Conservation (phyloP, 1,139 yeast species). For the Suhomyces kunorum region DNA sequence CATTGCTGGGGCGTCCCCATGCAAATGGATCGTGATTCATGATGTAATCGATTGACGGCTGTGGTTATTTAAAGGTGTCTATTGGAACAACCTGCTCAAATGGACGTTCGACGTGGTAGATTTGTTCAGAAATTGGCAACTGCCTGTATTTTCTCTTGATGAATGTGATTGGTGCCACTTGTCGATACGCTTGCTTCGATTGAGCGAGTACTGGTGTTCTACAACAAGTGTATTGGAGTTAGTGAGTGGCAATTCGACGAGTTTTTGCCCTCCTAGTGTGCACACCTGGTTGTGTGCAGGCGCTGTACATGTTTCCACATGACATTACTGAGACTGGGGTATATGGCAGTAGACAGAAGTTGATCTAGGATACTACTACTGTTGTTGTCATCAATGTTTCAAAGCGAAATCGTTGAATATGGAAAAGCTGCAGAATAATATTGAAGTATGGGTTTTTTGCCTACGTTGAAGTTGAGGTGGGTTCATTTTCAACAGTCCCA, state of each 20-base stretch:
- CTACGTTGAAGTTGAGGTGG: too few species aligned
- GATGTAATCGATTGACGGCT: not conserved
- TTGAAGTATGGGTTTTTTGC: too few species aligned
- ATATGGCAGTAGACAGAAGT: too few species aligned
- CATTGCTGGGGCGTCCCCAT: conserved; percentile 94
- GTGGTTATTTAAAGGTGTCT: not conserved
- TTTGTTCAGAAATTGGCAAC: not conserved
- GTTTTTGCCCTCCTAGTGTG: conserved; percentile 3
- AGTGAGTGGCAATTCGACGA: conserved; percentile 13
- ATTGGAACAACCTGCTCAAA: not conserved
- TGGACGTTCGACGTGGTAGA: too few species aligned
- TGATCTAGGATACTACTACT: too few species aligned
- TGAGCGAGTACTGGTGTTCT: not conserved
- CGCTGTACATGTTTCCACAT: too few species aligned
- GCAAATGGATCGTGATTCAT: conserved; percentile 95
- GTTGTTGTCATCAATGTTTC: too few species aligned
- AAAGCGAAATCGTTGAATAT: too few species aligned
- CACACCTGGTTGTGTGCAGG: conserved; percentile 5
- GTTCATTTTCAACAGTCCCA: too few species aligned
- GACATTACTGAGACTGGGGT: too few species aligned
- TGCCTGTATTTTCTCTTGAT: not conserved
- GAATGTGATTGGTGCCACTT: not conserved
- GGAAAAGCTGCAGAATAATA: too few species aligned
- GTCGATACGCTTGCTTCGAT: not conserved
- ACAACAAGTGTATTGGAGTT: not conserved